phyloP scores from a whole-genome alignment of 352 stramenopile genomes.

The Globisporangium paroecandrum region DNA sequence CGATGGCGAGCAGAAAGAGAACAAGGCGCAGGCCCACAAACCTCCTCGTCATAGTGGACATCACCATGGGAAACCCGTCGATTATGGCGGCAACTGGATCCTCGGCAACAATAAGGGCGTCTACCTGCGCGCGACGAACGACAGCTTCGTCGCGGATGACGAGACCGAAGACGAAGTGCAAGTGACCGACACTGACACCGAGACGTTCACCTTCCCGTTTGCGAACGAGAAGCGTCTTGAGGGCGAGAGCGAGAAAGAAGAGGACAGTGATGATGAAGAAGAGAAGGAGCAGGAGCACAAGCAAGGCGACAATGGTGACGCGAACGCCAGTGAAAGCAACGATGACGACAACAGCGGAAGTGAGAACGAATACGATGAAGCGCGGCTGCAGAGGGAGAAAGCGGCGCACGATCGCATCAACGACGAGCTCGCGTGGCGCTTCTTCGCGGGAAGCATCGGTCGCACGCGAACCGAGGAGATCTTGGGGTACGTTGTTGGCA shows the following conservation, averaged over 20 bases:
- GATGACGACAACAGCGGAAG: conserved; percentile 22
- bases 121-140: conserved; percentile 67
- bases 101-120: conserved; percentile 74
- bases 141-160: conserved; percentile 61
- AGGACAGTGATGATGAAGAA: conserved; percentile 3
- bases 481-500: conserved; percentile 42
- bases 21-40: not conserved
- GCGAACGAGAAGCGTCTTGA: conserved; percentile 26
- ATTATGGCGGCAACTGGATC: conserved; percentile 80
- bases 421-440: conserved; percentile 69
- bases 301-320: not conserved
- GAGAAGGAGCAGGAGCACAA: conserved; percentile 9
- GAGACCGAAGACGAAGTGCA: conserved; percentile 59
- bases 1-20: conserved; percentile 17
- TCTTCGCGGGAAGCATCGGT: conserved; percentile 79
- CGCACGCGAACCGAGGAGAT: conserved; percentile 61
- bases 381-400: conserved; percentile 32
- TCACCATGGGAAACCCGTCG: not conserved
- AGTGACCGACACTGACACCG: conserved; percentile 21
- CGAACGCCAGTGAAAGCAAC: not conserved
- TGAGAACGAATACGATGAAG: conserved; percentile 34
- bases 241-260: conserved; percentile 3
- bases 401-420: conserved; percentile 38
- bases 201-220: conserved; percentile 52
- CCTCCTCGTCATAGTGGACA: not conserved